Base-by-base conservation (phyloP, 1,284 basidiomycete genomes). In the Puccinia triticina region DNA sequence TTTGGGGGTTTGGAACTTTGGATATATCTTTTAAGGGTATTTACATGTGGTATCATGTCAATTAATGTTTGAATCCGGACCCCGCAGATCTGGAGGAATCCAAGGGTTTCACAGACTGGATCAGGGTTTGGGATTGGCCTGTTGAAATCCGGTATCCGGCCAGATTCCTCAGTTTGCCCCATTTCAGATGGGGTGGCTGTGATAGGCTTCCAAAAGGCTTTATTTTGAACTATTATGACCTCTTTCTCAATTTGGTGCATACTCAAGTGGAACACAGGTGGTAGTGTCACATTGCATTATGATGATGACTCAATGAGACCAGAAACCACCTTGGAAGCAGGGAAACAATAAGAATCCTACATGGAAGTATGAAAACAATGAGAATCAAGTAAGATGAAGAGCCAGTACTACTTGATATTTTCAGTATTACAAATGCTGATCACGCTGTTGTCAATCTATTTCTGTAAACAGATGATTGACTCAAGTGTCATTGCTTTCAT, bases 21-120 rank as follows among this genome's bases (percentile, higher is more conserved):
- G n/a, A n/a, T n/a, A n/a, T n/a, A n/a, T n/a, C n/a, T n/a, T n/a
- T n/a, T n/a, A n/a, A n/a, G n/a, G n/a, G n/a, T n/a, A n/a, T n/a
- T n/a, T n/a, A n/a, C n/a, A n/a, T n/a, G n/a, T n/a, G n/a, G n/a
- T n/a, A n/a, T n/a, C n/a, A n/a, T n/a, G n/a, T n/a, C n/a, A n/a
- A n/a, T n/a, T 67, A 67, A 43, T 32, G 64, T 67, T 67, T 12
- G 34, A n/a, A 67, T 23, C 64, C 40, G 64, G 64, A 67, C 64
- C 64, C 64, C 32, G 23, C 64, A 40, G 18, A 67, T 67, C 64
- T 34, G 64, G 64, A 29, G 12, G 61, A 64, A 37, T 37, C 61
- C 61, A 21, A 21, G 5, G 18, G 21, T 12, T 11, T 21, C 26
- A 11, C 29, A 26, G 61, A 37, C 34, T 4, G 61, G 61, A 32